Evolutionary conservation across 495 filamentous ascomycete genomes (phyloP), one percentile per base, ranked within the genome.

Genomic region (Neurospora tetraspora): DNA sequence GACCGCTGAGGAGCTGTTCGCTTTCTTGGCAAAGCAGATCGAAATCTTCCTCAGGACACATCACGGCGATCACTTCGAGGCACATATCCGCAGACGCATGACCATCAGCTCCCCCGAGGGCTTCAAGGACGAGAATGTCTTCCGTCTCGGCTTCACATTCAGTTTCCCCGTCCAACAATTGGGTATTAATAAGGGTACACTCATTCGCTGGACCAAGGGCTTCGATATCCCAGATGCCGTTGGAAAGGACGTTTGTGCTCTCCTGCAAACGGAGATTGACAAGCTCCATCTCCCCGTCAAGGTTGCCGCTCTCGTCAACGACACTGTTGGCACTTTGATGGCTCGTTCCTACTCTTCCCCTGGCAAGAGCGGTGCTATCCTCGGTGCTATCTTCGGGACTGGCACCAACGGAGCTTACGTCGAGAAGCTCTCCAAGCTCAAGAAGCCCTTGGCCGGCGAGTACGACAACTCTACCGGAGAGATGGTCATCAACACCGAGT

Each of bases 401-500:
- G 94, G 94, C 69, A 98, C 94, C 76, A 98, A 98, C 79, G 95
- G 94, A 23, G 94, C 93, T 4, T 98, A 98, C 78, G 89, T 98
- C 20, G 92, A 94, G 82, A 92, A 92, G 78, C 78, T 93, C 14
- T 76, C 82, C 69, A 89, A 90, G 38, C 85, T 93, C 74, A 91
- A 87, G 73, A 94, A 93, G 79, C 85, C 90, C 39, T 79, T 89
- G 47, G 80, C 83, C 38, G 87, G 88, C 37, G 86, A 90, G 27
- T 96, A 92, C 75, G 94, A 98, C 81, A 88, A 87, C 68, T 89
- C 88, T 5, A 96, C 94, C 0, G 94, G 94, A 23, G 88, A 94
- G 71, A 99, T 99, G 96, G 93, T 99, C 71, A 89, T 99, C 80
- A 99, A 99, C 82, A 95, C 93, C 3, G 96, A 99, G 83, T 99